These are phyloP conservation scores for Aegilops longissima DNA, from an alignment of 176 grass and related monocot genomes.

Conservation along the genomic window DNA sequence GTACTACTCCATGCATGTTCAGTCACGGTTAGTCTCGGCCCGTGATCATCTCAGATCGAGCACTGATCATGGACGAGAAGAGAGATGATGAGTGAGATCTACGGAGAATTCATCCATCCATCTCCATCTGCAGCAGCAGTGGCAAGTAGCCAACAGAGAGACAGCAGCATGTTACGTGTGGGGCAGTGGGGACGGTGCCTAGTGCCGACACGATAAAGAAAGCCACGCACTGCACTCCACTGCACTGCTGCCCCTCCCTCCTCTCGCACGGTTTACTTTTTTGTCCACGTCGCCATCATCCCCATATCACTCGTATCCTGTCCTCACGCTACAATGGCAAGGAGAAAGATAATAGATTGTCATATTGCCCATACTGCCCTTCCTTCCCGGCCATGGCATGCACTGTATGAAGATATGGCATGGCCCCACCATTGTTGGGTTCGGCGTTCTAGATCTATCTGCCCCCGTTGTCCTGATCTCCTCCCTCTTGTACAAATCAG, in stretches of 20 bases:
- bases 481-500: neutral
- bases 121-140: neutral
- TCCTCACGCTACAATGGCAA: slow-evolving; percentile 19
- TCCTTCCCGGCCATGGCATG: slow-evolving; percentile 2
- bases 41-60: neutral
- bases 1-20: neutral
- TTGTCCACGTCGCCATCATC: slow-evolving; percentile 56
- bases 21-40: neutral
- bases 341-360: neutral
- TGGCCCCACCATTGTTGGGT: slow-evolving; percentile 7
- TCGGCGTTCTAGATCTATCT: slow-evolving; percentile 7
- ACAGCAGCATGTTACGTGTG: slow-evolving; percentile 55
- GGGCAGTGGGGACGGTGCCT: slow-evolving; percentile 44
- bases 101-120: neutral
- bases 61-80: neutral
- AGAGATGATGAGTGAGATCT: slow-evolving; percentile 7
- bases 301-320: slow-evolving; percentile 19
- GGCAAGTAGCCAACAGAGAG: neutral
- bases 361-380: neutral
- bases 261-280: slow-evolving; percentile 28
- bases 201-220: slow-evolving; percentile 70
- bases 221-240: neutral
- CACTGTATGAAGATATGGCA: neutral
- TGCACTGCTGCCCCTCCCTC: neutral
- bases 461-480: neutral